These are phyloP conservation scores for Picochlorum sp. DNA, from an alignment of 139 green algal genomes.

Conservation along the genomic window DNA sequence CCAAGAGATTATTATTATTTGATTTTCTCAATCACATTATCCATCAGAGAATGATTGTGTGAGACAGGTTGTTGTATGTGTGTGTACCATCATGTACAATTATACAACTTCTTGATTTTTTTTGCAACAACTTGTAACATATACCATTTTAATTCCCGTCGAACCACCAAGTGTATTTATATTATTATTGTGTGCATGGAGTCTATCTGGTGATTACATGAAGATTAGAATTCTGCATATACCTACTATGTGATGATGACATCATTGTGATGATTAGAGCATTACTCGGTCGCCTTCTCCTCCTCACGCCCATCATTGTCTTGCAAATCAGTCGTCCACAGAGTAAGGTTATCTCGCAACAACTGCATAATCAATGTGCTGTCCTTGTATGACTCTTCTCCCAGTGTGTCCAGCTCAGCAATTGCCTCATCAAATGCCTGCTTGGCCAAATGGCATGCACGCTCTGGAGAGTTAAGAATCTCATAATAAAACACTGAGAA, in stretches of 20 bases:
- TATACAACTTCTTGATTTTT: no score
- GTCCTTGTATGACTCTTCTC: constrained; percentile 99
- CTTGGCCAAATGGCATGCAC: constrained; percentile 93
- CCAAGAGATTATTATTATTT: neutral
- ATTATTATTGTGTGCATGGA: no score
- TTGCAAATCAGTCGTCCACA: constrained; percentile 98
- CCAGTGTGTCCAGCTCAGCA: constrained; percentile 92
- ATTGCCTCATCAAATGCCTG: constrained; percentile 99
- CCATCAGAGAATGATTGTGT: no score
- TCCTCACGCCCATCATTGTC: constrained; percentile 22
- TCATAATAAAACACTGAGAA: constrained; percentile 99
- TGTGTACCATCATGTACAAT: no score
- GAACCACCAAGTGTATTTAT: no score
- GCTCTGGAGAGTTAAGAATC: constrained; percentile 97
- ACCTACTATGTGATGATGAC: no score
- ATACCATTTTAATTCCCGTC: no score
- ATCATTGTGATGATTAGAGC: neutral
- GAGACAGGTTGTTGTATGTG: no score
- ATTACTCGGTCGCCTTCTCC: constrained; percentile 24
- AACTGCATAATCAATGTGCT: constrained; percentile 99
- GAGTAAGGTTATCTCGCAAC: constrained; percentile 95
- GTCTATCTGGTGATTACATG: no score
- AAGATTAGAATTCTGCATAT: no score
- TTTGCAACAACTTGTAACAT: no score
- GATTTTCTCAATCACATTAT: no score